phyloP scores from a whole-genome alignment of 306 rosid genomes.

The Inga laurina region DNA sequence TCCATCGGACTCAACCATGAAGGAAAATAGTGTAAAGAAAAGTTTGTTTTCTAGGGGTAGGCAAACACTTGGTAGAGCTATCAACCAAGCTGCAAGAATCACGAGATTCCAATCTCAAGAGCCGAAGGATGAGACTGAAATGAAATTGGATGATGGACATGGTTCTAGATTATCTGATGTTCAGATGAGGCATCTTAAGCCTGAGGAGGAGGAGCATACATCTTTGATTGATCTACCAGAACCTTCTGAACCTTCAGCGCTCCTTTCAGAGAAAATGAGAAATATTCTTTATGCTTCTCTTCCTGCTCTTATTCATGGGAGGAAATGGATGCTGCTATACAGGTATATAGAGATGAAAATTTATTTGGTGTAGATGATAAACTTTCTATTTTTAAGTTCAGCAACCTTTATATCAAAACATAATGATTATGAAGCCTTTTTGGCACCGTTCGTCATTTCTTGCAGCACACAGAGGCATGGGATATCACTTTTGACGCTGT shows the following conservation, averaged over 20 bases:
- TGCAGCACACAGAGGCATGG: conserved; percentile 95
- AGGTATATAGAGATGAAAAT: conserved; percentile 51
- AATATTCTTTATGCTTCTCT: conserved; percentile 67
- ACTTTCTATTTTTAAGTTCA: conserved; percentile 6
- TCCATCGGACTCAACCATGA: conserved; percentile 40
- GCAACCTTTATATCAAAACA: neutral
- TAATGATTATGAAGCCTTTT: neutral
- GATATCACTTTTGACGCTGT: conserved; percentile 80
- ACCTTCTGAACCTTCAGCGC: conserved; percentile 76
- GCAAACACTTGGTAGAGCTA: conserved; percentile 64
- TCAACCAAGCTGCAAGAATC: conserved; percentile 60
- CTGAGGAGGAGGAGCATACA: conserved; percentile 44
- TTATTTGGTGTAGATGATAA: conserved; percentile 1
- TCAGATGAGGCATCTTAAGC: conserved; percentile 58
- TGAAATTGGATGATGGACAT: conserved; percentile 42
- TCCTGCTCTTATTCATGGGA: conserved; percentile 87
- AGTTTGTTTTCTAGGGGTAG: conserved; percentile 72
- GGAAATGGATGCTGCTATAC: conserved; percentile 84
- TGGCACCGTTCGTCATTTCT: conserved; percentile 9
- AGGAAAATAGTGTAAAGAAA: conserved; percentile 64
- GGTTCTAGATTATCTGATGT: conserved; percentile 45
- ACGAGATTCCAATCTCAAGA: conserved; percentile 57
- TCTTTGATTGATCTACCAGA: conserved; percentile 51
- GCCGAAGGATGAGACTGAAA: conserved; percentile 43
- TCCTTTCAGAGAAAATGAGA: conserved; percentile 62